A percentile compares a stretch with the other conserved stretches of the same genome.
phyloP scores from a whole-genome alignment of 2,329 filamentous ascomycete genomes.

The Aspergillus oerlinghausenensis region DNA sequence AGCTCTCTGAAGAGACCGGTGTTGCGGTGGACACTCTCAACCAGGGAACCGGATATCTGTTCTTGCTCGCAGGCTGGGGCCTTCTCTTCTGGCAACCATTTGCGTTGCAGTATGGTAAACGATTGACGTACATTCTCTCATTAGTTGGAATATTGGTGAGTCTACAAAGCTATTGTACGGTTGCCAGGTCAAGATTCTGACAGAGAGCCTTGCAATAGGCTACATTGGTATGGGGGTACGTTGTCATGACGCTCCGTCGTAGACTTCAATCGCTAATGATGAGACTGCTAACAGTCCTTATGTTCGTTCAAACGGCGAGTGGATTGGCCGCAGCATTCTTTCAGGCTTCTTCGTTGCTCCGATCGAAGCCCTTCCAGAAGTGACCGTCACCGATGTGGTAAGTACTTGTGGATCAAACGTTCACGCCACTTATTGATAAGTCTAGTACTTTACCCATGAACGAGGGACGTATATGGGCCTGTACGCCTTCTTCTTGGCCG shows the following conservation, averaged over 20 bases:
- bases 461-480: conserved; percentile 39
- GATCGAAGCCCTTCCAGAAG: conserved; percentile 40
- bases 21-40: conserved; percentile 32
- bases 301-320: conserved; percentile 31
- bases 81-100: conserved; percentile 46
- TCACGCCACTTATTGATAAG: not conserved
- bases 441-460: conserved; percentile 41
- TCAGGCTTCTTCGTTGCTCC: conserved; percentile 39
- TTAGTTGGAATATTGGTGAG: conserved; percentile 30
- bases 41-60: conserved; percentile 38
- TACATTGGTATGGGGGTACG: conserved; percentile 31
- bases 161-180: not conserved
- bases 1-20: conserved; percentile 34
- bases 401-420: conserved; percentile 5
- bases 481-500: conserved; percentile 38
- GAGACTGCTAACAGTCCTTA: conserved; percentile 22
- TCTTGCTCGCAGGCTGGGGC: conserved; percentile 43
- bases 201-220: conserved; percentile 13
- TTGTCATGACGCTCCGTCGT: not conserved
- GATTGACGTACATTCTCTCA: conserved; percentile 32
- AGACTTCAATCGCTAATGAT: not conserved
- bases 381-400: conserved; percentile 40
- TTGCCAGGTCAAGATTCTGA: not conserved
- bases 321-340: conserved; percentile 36
- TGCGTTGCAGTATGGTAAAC: conserved; percentile 42